phyloP scores from a whole-genome alignment of 176 grass and related monocot genomes.

The Avena eriantha region DNA sequence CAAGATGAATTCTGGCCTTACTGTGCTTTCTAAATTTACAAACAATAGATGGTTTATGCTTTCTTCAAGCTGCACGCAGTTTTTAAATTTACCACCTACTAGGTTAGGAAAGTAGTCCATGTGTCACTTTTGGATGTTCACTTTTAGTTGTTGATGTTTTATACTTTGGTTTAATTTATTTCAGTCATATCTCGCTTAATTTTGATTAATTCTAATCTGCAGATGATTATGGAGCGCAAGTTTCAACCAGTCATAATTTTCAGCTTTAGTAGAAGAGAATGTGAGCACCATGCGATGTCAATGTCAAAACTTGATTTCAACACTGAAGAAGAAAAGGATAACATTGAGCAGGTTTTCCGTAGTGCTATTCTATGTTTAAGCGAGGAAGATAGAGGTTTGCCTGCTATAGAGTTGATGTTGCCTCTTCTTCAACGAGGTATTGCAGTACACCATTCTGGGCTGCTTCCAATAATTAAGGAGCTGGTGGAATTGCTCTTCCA shows the following conservation, averaged over 20 bases:
- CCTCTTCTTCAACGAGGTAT: conserved; percentile 94
- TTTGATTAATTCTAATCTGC: conserved; percentile 35
- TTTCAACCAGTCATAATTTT: conserved; percentile 99
- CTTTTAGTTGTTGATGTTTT: conserved; percentile 28
- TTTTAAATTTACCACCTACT: conserved; percentile 12
- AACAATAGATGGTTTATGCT: conserved; percentile 4
- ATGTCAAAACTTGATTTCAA: conserved; percentile 99
- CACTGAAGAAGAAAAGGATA: conserved; percentile 86
- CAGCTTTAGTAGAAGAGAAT: conserved; percentile 98
- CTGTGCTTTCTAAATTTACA: conserved; percentile 30
- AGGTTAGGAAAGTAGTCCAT: background rate
- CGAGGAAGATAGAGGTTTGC: conserved; percentile 90
- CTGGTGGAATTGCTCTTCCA: conserved; percentile 98
- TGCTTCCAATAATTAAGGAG: conserved; percentile 99
- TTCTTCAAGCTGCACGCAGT: conserved; percentile 2
- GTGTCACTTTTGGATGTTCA: conserved; percentile 6
- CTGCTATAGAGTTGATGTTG: conserved; percentile 98
- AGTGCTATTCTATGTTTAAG: conserved; percentile 78
- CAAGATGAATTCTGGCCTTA: conserved; percentile 33
- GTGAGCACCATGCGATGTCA: conserved; percentile 95
- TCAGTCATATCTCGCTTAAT: conserved; percentile 37
- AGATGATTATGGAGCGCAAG: conserved; percentile 99
- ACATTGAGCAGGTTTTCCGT: conserved; percentile 77
- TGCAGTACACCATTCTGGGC: conserved; percentile 97
- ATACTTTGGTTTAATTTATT: background rate